Evolutionary conservation across 1,284 basidiomycete genomes (phyloP), one percentile per base, ranked within the genome.

Genomic region (Ustilago bromivora): DNA sequence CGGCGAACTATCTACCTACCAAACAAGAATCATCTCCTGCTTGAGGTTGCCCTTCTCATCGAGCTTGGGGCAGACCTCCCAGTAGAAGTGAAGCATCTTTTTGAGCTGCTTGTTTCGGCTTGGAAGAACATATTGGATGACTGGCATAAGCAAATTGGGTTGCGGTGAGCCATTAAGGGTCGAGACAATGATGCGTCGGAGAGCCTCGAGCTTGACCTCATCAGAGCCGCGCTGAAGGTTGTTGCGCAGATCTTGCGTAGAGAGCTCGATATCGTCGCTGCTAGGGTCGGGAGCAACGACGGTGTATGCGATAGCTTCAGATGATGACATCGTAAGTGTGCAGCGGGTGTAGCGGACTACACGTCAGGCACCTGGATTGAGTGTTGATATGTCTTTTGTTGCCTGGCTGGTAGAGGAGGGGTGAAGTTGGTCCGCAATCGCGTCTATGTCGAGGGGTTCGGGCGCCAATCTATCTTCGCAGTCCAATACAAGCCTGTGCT

Each of bases 21-120:
- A 96, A 54, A 99, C 96, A 55, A 99, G 90, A 84, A 99, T 99
- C 97, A 99, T 99, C 89, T 99, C 97, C 88, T 99, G 97, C 90
- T 98, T 98, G 82, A 99, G 88, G 88, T 98, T 98, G 64, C 97
- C 97, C 77, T 91, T 92, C 78, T 98, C 96, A 82, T 99, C 97
- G 80, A 97, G 93, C 88, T 99, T 98, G 32, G 97, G 96, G 88
- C 96, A 98, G 36, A 99, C 94, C 88, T 99, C 97, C 96, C 96
- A 99, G 88, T 99, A 99, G 87, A 98, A 98, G 88, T 98, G 78
- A 46, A 98, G 89, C 84, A 98, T 89, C 89, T 99, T 99, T 90
- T 99, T 99, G 86, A 99, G 91, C 81, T 94, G 92, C 89, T 99
- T 99, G 89, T 94, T 96, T 86, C 92, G 92, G 72, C 93, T 94